A percentile compares a stretch with the other conserved stretches of the same genome.
phyloP scores from a whole-genome alignment of 129 eudicot genomes.

The Chrysanthemum lavandulifolium region DNA sequence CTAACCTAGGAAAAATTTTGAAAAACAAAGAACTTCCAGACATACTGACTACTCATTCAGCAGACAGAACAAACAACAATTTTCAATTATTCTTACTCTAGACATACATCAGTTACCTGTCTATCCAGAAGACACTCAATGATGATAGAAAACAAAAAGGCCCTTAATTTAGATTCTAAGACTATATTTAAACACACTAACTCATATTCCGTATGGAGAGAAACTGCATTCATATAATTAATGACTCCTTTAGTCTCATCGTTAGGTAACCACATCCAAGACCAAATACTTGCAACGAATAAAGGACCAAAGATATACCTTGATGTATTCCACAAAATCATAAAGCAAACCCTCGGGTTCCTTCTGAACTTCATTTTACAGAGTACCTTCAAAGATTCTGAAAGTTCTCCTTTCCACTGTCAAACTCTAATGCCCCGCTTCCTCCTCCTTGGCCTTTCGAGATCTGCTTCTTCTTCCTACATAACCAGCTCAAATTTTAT shows the following conservation, averaged over 20 bases:
- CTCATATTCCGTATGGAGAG: no score
- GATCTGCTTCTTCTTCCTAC: constrained; percentile 95
- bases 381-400: constrained; percentile 94
- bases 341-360: constrained; percentile 80
- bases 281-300: background rate
- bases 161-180: no score
- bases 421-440: constrained; percentile 95
- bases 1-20: no score
- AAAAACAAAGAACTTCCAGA: no score
- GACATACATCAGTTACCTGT: no score
- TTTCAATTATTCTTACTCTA: no score
- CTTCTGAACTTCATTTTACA: constrained; percentile 90
- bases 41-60: no score
- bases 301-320: constrained; percentile 43
- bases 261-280: background rate
- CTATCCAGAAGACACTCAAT: no score
- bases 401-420: constrained; percentile 95
- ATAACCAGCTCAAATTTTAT: constrained; percentile 8
- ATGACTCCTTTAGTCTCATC: background rate
- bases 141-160: no score
- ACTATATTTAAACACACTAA: no score
- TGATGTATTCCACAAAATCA: constrained; percentile 92
- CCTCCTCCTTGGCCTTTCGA: constrained; percentile 88
- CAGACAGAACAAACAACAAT: no score
- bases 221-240: background rate